Base-by-base conservation (phyloP, 805 yeast genomes). In the Pichia manshurica region DNA sequence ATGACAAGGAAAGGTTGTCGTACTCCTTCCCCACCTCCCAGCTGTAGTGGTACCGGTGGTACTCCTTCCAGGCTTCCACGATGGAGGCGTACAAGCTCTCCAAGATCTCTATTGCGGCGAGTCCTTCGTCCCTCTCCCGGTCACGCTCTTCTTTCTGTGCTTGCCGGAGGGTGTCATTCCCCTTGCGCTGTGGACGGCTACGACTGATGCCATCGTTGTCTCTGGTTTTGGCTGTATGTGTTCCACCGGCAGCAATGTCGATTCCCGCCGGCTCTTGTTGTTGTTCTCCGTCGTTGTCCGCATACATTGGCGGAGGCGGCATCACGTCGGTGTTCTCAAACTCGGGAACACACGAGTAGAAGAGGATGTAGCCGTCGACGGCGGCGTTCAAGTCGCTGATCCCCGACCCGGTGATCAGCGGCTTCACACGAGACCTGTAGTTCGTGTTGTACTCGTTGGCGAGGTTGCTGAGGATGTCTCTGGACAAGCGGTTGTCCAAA, bases 51-150 rank as follows among this genome's bases (percentile, higher is more conserved):
- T 78, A 84, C 9, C 71, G 69, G 46, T 75, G 62, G 57, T 73
- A 84, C 56, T 83, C 89, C 31, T 67, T 71, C 93, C 93, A 84
- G 0, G 90, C 91, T 51, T 84, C 88, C 12, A 72, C 70, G 19
- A 84, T 69, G 1, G 86, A 77, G 4, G 70, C 71, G 53, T 79
- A 73, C 49, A 84, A 76, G 1, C 72, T 66, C 23, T 75, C 62
- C 13, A 75, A 58, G 19, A 72, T 56, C 29, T 68, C 65, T 40
- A 75, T 47, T 4, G 61, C 38, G 3, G 41, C 39, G 22, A n/a
- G 7, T 5, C 33, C 33, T 28, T 19, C 22, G 12, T 15, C 15
- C n/a, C 7, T 34, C 7, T 17, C 23, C 19, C 21, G n/a, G 16
- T 5, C 4, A 3, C 33, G 10, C 15, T 9, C 20, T 7, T 34